Conservation (phyloP, 2,329 filamentous ascomycete genomes). For the Aspergillus pseudoglaucus region DNA sequence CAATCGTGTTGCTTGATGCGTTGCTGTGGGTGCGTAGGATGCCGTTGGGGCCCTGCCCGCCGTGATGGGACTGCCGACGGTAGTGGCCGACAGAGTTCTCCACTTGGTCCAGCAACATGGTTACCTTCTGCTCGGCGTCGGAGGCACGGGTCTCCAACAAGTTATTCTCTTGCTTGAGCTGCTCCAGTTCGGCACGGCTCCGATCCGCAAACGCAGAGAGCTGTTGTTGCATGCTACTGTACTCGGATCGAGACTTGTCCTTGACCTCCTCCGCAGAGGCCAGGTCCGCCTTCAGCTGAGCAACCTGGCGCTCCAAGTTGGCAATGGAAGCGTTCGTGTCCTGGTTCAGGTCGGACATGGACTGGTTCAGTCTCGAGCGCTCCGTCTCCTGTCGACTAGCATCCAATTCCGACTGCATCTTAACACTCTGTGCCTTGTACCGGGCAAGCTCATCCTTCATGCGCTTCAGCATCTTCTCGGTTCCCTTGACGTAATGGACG, state of each 20-base stretch:
- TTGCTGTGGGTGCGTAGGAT: conserved; percentile 49
- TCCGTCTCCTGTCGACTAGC: conserved; percentile 64
- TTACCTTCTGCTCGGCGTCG: conserved; percentile 90
- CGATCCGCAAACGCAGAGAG: conserved; percentile 51
- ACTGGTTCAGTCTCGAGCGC: conserved; percentile 58
- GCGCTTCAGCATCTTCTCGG: conserved; percentile 97
- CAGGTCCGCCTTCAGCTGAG: conserved; percentile 63
- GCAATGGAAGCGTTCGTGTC: conserved; percentile 61
- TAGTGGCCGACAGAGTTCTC: conserved; percentile 92
- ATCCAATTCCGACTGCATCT: conserved; percentile 75
- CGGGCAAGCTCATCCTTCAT: conserved; percentile 96
- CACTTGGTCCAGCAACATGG: conserved; percentile 86
- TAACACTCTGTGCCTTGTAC: conserved; percentile 79
- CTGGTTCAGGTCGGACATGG: conserved; percentile 63
- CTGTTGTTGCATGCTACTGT: conserved; percentile 50
- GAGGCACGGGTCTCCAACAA: conserved; percentile 74
- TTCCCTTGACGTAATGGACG: conserved; percentile 96
- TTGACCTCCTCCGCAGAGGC: conserved; percentile 60
- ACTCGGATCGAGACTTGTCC: conserved; percentile 55
- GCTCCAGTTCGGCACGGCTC: conserved; percentile 64
- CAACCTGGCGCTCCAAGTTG: conserved; percentile 66
- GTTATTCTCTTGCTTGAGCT: conserved; percentile 74
- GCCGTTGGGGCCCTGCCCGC: conserved; percentile 28
- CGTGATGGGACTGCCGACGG: conserved; percentile 61
- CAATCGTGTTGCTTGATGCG: conserved; percentile 44